Evolutionary conservation across 352 stramenopile genomes (phyloP), one percentile per base, ranked within the genome.

Genomic region (Globisporangium lucens): DNA sequence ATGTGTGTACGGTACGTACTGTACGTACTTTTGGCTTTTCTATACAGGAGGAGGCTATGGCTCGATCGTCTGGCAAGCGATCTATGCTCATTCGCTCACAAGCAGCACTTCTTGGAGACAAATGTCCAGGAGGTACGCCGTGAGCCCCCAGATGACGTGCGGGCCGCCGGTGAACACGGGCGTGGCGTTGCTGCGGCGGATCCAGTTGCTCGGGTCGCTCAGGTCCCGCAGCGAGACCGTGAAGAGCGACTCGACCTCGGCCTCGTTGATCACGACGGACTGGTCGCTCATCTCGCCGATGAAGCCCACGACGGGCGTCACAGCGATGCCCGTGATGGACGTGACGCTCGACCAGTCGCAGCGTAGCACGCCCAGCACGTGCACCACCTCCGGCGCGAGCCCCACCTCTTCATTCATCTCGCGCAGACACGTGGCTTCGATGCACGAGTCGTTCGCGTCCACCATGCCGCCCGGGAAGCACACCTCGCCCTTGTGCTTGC

Each of bases 381-480:
- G 88, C n/a, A 97, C 80, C 17, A 74, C 72, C 49, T 91, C 77
- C 2, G 85, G 75, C 0, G 75, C 79, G 61, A 98, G 83, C 1
- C 93, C 96, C 63, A 99, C 96, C 77, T 99, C 97, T 79, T 99
- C 97, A 56, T 98, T 93, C 95, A 99, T 98, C 78, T 99, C 97
- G 27, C 97, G 85, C 35, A 99, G 76, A 74, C 95, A 98, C n/a
- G 97, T 99, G 65, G 90, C 82, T 55, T 99, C 89, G 68, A 99
- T 99, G 36, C 91, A 98, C 65, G 83, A 94, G 69, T 97, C 80
- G 41, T 85, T 82, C n/a, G 80, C 80, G 73, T 98, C 94, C 66
- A 98, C 91, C 86, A 97, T 98, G 4, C 96, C 97, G 5, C 97
- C 97, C 2, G 97, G 97, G 73, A 99, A 99, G 77, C 96, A 99